Evolutionary conservation across 345 rosid genomes (phyloP).

Genomic region (Conringia planisiliqua): DNA sequence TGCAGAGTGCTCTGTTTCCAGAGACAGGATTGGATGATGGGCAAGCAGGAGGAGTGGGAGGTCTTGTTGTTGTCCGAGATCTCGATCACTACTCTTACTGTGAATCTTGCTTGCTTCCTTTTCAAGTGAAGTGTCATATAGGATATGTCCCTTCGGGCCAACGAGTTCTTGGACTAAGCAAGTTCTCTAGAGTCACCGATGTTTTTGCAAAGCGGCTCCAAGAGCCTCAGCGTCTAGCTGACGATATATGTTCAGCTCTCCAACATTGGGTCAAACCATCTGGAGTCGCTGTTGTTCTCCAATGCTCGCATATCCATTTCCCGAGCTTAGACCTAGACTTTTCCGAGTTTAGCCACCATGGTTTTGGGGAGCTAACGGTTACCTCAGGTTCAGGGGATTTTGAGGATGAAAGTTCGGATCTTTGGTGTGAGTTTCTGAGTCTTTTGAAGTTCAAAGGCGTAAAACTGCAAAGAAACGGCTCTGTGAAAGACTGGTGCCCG

Average conservation of each 20-base stretch:
- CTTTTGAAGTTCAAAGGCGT: slow-evolving; percentile 59
- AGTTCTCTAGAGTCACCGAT: slow-evolving; percentile 75
- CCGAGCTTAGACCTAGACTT: slow-evolving; percentile 46
- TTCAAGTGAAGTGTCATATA: slow-evolving; percentile 70
- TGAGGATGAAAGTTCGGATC: slow-evolving; percentile 45
- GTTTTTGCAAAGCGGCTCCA: slow-evolving; percentile 80
- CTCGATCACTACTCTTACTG: slow-evolving; percentile 78
- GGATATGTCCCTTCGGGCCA: slow-evolving; percentile 79
- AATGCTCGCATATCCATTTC: slow-evolving; percentile 66
- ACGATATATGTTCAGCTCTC: slow-evolving; percentile 67
- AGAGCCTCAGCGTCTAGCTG: slow-evolving; percentile 68
- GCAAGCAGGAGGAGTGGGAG: slow-evolving; percentile 77
- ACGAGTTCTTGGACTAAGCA: slow-evolving; percentile 78
- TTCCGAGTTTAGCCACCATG: slow-evolving; percentile 38
- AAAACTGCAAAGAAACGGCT: slow-evolving; percentile 26
- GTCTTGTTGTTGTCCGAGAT: slow-evolving; percentile 76
- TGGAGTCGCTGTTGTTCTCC: slow-evolving; percentile 79
- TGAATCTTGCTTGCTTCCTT: slow-evolving; percentile 83
- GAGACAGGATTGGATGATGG: slow-evolving; percentile 73
- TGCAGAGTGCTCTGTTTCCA: slow-evolving; percentile 79
- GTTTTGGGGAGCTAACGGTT: slow-evolving; percentile 46
- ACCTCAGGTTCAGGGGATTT: slow-evolving; percentile 68
- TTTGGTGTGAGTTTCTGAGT: slow-evolving; percentile 61
- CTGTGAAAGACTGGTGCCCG: slow-evolving; percentile 56
- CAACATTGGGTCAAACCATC: slow-evolving; percentile 65